phyloP scores from a whole-genome alignment of 495 filamentous ascomycete genomes.

The Glonium stellatum region DNA sequence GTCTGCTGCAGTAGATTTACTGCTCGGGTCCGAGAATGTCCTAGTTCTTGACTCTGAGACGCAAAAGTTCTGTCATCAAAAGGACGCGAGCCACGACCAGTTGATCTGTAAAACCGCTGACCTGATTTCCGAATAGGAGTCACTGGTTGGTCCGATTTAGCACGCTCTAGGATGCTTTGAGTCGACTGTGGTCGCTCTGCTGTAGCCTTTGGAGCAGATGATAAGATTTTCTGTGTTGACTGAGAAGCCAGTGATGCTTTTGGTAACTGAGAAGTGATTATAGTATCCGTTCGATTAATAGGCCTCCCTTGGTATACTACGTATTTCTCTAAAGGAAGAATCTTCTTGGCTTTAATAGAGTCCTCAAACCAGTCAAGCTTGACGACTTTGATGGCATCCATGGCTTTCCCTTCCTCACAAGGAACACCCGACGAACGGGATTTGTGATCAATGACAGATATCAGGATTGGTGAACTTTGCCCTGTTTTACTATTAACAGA shows the following conservation, averaged over 20 bases:
- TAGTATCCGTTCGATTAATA: slow-evolving; percentile 20
- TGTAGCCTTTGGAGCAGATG: slow-evolving; percentile 7
- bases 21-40: background rate
- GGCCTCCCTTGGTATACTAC: slow-evolving; percentile 56
- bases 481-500: background rate
- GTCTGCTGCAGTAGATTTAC: slow-evolving; percentile 51
- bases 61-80: slow-evolving; percentile 20
- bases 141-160: slow-evolving; percentile 43
- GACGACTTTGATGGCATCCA: slow-evolving; percentile 55
- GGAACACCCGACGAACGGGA: background rate
- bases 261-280: background rate
- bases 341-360: slow-evolving; percentile 46
- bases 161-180: slow-evolving; percentile 45
- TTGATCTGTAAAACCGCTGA: slow-evolving; percentile 2
- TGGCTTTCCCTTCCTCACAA: slow-evolving; percentile 1
- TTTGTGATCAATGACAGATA: background rate
- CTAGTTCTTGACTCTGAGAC: slow-evolving; percentile 8
- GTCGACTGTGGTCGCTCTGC: slow-evolving; percentile 6
- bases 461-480: background rate
- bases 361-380: slow-evolving; percentile 69
- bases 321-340: slow-evolving; percentile 56
- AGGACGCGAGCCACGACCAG: slow-evolving; percentile 14
- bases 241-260: slow-evolving; percentile 1
- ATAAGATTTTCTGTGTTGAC: slow-evolving; percentile 1
- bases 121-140: slow-evolving; percentile 7